A percentile compares a stretch with the other conserved stretches of the same genome.
These are phyloP conservation scores for Endoconidiophora polonica DNA, from an alignment of 2,329 filamentous ascomycete species.

Conservation along the genomic window DNA sequence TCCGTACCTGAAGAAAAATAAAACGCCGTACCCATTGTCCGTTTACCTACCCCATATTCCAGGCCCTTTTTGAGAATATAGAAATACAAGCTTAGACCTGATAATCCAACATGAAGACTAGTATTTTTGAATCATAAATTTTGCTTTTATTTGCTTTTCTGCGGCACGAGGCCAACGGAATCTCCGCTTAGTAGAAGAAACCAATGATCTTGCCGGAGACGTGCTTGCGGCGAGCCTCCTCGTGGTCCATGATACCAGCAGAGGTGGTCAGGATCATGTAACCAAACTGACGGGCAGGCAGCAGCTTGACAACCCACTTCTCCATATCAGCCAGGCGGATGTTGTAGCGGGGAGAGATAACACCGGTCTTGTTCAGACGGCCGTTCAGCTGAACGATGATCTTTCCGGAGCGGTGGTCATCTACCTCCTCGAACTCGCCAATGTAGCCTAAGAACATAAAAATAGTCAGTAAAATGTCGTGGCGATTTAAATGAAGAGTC, in stretches of 20 bases:
- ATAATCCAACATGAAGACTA: background rate
- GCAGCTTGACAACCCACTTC: conserved; percentile 99
- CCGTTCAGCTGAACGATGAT: conserved; percentile 99
- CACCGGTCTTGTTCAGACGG: conserved; percentile 68
- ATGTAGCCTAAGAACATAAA: conserved; percentile 60
- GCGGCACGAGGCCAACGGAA: conserved; percentile 10
- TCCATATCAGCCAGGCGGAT: conserved; percentile 93
- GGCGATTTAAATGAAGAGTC: conserved; percentile 84
- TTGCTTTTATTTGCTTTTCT: conserved; percentile 14
- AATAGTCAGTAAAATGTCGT: conserved; percentile 57
- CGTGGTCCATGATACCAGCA: conserved; percentile 99
- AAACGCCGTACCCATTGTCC: conserved; percentile 5
- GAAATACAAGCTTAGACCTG: background rate
- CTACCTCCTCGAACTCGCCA: conserved; percentile 98
- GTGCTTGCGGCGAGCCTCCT: conserved; percentile 98
- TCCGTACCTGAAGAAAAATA: conserved; percentile 6
- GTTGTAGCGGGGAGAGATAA: conserved; percentile 99
- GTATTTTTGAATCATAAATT: conserved; percentile 8
- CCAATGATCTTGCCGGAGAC: conserved; percentile 98
- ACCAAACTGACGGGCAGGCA: conserved; percentile 98
- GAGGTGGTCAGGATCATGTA: conserved; percentile 99
- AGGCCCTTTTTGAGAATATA: no score
- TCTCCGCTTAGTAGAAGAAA: conserved; percentile 76
- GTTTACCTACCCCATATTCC: no score
- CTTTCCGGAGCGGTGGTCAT: conserved; percentile 99